These are phyloP conservation scores for Leccinellum luteum DNA, from an alignment of 768 basidiomycete species.

Conservation along the genomic window DNA sequence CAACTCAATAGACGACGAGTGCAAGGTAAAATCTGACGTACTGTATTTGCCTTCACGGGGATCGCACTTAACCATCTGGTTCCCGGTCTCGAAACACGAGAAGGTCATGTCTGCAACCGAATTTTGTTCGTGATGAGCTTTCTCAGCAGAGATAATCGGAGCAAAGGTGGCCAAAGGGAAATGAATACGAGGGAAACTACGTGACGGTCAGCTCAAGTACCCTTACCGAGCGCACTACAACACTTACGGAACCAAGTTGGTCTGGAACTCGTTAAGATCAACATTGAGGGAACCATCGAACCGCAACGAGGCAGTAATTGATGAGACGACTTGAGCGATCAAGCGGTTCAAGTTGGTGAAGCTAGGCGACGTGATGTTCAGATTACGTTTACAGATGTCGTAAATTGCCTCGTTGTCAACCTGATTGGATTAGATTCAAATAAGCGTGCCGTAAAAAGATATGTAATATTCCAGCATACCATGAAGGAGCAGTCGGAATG, in stretches of 20 bases:
- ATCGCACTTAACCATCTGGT: conserved; percentile 81
- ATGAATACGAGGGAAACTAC: conserved; percentile 94
- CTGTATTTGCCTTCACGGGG: conserved; percentile 79
- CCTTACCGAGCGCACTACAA: background rate
- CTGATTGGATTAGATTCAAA: conserved; percentile 28
- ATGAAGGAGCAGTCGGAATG: conserved; percentile 99
- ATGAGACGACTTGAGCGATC: conserved; percentile 98
- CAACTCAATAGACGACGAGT: background rate
- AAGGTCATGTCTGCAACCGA: conserved; percentile 98
- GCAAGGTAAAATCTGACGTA: conserved; percentile 24
- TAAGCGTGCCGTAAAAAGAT: conserved; percentile 1
- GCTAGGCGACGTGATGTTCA: conserved; percentile 81
- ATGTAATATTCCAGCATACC: conserved; percentile 44
- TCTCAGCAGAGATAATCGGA: conserved; percentile 90
- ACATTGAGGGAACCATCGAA: conserved; percentile 66
- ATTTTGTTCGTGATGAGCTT: conserved; percentile 96
- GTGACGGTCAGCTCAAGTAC: background rate
- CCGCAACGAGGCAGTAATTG: conserved; percentile 87
- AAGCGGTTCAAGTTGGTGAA: conserved; percentile 95
- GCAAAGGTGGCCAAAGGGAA: conserved; percentile 98
- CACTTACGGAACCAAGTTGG: conserved; percentile 93
- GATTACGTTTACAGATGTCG: conserved; percentile 84
- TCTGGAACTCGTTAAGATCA: conserved; percentile 96
- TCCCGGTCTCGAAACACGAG: conserved; percentile 76
- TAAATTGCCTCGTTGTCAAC: conserved; percentile 84